phyloP scores from a whole-genome alignment of 441 rosid species.

The Viola pubescens region DNA sequence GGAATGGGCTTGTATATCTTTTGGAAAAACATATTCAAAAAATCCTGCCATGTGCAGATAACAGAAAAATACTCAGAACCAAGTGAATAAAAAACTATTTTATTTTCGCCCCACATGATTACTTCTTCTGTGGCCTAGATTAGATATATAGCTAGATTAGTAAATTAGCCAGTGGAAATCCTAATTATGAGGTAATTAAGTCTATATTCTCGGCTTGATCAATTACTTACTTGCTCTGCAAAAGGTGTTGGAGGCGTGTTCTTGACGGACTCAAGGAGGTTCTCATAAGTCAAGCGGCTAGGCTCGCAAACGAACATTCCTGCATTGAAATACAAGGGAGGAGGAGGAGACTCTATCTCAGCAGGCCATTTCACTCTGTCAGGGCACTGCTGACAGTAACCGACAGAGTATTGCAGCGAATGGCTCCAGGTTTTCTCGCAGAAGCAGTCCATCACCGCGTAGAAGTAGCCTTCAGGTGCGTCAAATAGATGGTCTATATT shows the following conservation, averaged over 20 bases:
- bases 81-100: too few relatives aligned
- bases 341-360: conserved; percentile 46
- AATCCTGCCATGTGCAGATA: conserved; percentile 35
- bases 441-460: conserved; percentile 68
- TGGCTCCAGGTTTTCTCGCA: conserved; percentile 76
- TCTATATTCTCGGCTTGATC: too few relatives aligned
- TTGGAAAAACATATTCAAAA: conserved; percentile 58
- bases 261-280: conserved; percentile 37
- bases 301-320: conserved; percentile 75
- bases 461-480: conserved; percentile 40
- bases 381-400: conserved; percentile 69
- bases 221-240: conserved; percentile 64
- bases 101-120: too few relatives aligned
- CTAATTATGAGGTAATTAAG: neutral
- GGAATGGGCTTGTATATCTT: conserved; percentile 60
- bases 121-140: too few relatives aligned
- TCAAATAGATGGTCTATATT: conserved; percentile 65
- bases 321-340: conserved; percentile 65
- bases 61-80: neutral
- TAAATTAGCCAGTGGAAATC: too few relatives aligned
- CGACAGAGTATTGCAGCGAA: conserved; percentile 41
- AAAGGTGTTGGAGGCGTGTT: conserved; percentile 48
- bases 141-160: too few relatives aligned
- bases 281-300: conserved; percentile 29
- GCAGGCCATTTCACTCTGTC: conserved; percentile 51